Percentiles rank a stretch among this genome's conserved stretches.
Conservation (phyloP, 1,284 basidiomycete species). For the Quambalaria eucalypti region DNA sequence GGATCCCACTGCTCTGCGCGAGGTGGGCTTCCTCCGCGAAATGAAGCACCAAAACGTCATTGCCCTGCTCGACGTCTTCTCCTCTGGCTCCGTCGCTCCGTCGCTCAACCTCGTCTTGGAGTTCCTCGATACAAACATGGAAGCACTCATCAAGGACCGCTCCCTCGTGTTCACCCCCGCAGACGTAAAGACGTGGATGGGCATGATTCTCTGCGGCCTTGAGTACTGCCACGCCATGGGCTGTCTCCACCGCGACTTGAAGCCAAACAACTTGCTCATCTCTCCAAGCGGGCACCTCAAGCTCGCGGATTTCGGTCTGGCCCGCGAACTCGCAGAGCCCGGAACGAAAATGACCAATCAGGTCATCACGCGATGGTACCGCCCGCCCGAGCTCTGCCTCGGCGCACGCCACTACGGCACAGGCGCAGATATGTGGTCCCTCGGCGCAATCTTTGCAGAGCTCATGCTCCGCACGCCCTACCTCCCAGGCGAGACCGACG, state of each 20-base stretch:
- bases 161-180: slow-evolving; percentile 81
- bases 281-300: slow-evolving; percentile 84
- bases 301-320: slow-evolving; percentile 97
- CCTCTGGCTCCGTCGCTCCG: slow-evolving; percentile 62
- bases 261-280: slow-evolving; percentile 96
- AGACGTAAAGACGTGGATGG: slow-evolving; percentile 98
- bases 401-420: slow-evolving; percentile 79
- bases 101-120: slow-evolving; percentile 96
- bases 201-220: slow-evolving; percentile 89
- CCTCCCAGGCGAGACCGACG: slow-evolving; percentile 82
- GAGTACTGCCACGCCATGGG: slow-evolving; percentile 95
- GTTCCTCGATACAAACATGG: slow-evolving; percentile 92
- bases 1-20: slow-evolving; percentile 95
- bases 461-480: slow-evolving; percentile 90
- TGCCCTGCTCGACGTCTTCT: slow-evolving; percentile 92
- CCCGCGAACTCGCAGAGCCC: slow-evolving; percentile 86
- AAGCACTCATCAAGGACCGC: slow-evolving; percentile 90
- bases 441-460: slow-evolving; percentile 91
- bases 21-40: slow-evolving; percentile 94
- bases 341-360: slow-evolving; percentile 93
- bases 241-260: slow-evolving; percentile 88
- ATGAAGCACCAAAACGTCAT: slow-evolving; percentile 91
- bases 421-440: slow-evolving; percentile 85
- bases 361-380: slow-evolving; percentile 96
- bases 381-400: slow-evolving; percentile 84